Percentiles rank a stretch among this genome's conserved stretches.
These are phyloP conservation scores for Leccinum fibrillosum DNA, from an alignment of 768 basidiomycete genomes.

Conservation along the genomic window DNA sequence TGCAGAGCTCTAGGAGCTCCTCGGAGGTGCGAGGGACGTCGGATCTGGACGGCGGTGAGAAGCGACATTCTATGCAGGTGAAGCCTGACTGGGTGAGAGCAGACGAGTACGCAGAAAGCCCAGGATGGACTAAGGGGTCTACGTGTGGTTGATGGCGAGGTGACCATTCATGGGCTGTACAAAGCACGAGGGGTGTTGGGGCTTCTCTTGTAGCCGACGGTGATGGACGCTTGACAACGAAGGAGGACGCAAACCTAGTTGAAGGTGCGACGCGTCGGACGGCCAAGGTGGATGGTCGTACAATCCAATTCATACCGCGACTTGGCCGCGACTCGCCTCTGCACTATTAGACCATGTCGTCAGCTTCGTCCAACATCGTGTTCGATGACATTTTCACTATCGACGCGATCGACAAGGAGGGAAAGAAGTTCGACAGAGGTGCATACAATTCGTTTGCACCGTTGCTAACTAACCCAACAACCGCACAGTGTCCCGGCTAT, in stretches of 20 bases:
- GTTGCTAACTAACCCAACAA: conserved; percentile 11
- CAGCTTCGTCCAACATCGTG: conserved; percentile 68
- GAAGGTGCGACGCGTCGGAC: background rate
- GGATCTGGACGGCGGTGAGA: conserved; percentile 26
- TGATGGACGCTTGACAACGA: conserved; percentile 36
- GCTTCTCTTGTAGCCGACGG: conserved; percentile 42
- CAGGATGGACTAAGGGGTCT: background rate
- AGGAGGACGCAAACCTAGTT: conserved; percentile 25
- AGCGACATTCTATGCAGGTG: conserved; percentile 44
- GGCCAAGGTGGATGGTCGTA: background rate
- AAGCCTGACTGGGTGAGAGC: conserved; percentile 48
- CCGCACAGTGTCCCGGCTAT: conserved; percentile 82
- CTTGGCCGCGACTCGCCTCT: background rate
- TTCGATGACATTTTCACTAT: conserved; percentile 95
- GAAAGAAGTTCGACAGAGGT: conserved; percentile 99
- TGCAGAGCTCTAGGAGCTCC: conserved; percentile 38
- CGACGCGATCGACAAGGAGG: conserved; percentile 81
- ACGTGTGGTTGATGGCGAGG: conserved; percentile 23
- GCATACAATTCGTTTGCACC: background rate
- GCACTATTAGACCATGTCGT: conserved; percentile 41
- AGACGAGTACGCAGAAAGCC: conserved; percentile 33
- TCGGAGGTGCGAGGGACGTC: conserved; percentile 3
- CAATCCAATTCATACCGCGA: background rate
- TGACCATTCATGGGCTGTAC: conserved; percentile 48
- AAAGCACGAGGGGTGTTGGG: conserved; percentile 53